Evolutionary conservation across 208 protist genomes (phyloP), one percentile per base, ranked within the genome.

Genomic region (Trypanosoma rangeli): DNA sequence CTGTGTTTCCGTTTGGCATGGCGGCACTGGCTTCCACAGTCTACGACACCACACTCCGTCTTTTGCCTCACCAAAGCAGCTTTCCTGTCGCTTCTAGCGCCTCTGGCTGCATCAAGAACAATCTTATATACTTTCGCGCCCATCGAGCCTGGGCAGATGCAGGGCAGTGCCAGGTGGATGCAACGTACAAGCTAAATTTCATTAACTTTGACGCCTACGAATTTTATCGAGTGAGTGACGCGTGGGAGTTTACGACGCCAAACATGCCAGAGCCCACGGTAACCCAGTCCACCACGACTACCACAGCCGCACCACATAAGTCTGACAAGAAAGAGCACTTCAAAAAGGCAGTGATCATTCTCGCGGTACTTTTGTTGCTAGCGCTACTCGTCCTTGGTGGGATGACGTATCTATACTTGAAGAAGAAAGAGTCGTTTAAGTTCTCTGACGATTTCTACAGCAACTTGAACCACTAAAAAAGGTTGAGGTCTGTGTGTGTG

Each of bases 361-460:
- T 70, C 62, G 46, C 55, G 10, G 66, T 70, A 1, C 53, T 70
- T 61, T 52, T 70, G 37, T 37, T 39, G 26, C 10, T 62, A 7
- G 10, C 56, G n/a, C 3, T 64, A 29, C 1, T 70, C 0, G 55
- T 37, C 5, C 29, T 62, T 9, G 1, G 3, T 22, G 44, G 24
- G 12, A 1, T 70, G 29, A 39, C 28, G n/a, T 61, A 63, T 70
- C 15, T 70, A 7, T 63, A 64, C 39, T 70, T 54, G 66, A 70
- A 54, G 56, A 63, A 37, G 24, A 56, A 16, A 5, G 22, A 20
- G 53, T 10, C 20, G 24, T 15, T 37, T 0, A 37, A 5, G 42
- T 52, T 83, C 31, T 85, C 73, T 8, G 83, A 85, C 66, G 76
- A 88, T 62, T 85, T 88, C 37, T 88, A 84, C 70, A 71, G 78